Evolutionary conservation across 2,329 filamentous ascomycete species (phyloP), one percentile per base, ranked within the genome.

Genomic region (Xylariales sp.): DNA sequence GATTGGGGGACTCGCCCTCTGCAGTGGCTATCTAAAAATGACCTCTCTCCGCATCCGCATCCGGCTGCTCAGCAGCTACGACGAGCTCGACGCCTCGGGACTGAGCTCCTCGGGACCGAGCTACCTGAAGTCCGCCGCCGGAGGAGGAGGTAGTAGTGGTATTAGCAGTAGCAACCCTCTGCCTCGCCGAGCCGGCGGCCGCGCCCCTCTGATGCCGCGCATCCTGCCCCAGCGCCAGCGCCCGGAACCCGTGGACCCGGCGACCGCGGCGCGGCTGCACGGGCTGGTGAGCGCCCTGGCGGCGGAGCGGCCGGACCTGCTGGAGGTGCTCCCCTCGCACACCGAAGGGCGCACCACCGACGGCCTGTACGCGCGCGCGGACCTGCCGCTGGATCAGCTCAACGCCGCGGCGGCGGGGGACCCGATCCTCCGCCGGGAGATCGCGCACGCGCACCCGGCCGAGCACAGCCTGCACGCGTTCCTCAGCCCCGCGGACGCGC

Each of bases 321-420:
- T 37, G 11, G 33, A 37, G 34, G 16, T 37, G 1, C 18, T 19
- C 12, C 34, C 34, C 5, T 37, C 34, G 16, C 34, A 37, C 19
- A 37, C 34, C 5, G 34, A 37, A n/a, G 34, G 34, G 13, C 28
- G n/a, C 15, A 37, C 34, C 6, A 37, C 34, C 16, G 34, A 37
- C 6, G 34, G 34, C 6, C 18, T 37, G 4, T 37, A 37, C 18
- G 34, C 34, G 13, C 14, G 24, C 3, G 14, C 13, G n/a, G 24
- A 29, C 25, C 10, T 17, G 15, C n/a, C n/a, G n/a, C n/a, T n/a
- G n/a, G 10, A 27, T 10, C 12, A 15, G 13, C 34, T 37, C 15
- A 37, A 37, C 21, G 24, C 34, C 17, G 15, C 29, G 3, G 34
- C 34, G n/a, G 5, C n/a, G n/a, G n/a, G 17, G 10, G 34, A 37